phyloP scores from a whole-genome alignment of 2,329 filamentous ascomycete species.

The Pseudogymnoascus sp. region DNA sequence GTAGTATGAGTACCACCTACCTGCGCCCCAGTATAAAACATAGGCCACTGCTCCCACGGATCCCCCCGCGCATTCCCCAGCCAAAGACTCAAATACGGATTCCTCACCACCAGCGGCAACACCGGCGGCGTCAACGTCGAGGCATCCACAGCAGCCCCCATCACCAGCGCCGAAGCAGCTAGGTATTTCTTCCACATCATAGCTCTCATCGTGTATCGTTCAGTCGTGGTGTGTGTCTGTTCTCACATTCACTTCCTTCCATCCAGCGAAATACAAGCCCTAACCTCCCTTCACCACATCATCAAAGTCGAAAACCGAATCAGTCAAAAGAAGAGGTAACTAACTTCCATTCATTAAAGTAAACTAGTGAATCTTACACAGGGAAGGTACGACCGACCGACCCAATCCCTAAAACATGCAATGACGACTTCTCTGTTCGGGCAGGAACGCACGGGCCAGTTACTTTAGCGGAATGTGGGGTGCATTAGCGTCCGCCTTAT shows the following conservation, averaged over 20 bases:
- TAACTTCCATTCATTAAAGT: neutral
- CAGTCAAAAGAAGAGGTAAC: neutral
- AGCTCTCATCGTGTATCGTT: neutral
- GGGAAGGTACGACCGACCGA: neutral
- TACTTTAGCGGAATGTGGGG: neutral
- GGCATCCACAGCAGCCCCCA: constrained; percentile 36
- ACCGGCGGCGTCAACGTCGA: constrained; percentile 52
- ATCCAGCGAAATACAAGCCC: neutral
- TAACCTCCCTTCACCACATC: neutral
- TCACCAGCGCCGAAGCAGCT: constrained; percentile 25
- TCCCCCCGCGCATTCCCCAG: constrained; percentile 60
- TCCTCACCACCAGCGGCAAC: constrained; percentile 52
- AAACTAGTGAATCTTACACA: neutral
- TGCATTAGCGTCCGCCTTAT: neutral
- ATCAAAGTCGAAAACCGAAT: no score
- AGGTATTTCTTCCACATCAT: neutral
- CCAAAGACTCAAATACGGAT: constrained; percentile 57
- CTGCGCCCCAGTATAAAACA: constrained; percentile 71
- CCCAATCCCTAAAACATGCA: neutral
- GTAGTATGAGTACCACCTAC: constrained; percentile 30
- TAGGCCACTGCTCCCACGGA: constrained; percentile 81
- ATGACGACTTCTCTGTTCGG: neutral
- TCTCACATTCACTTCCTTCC: neutral
- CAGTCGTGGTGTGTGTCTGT: neutral
- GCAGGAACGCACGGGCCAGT: neutral